Evolutionary conservation across 306 rosid genomes (phyloP), one percentile per base, ranked within the genome.

Genomic region (Malus fusca): DNA sequence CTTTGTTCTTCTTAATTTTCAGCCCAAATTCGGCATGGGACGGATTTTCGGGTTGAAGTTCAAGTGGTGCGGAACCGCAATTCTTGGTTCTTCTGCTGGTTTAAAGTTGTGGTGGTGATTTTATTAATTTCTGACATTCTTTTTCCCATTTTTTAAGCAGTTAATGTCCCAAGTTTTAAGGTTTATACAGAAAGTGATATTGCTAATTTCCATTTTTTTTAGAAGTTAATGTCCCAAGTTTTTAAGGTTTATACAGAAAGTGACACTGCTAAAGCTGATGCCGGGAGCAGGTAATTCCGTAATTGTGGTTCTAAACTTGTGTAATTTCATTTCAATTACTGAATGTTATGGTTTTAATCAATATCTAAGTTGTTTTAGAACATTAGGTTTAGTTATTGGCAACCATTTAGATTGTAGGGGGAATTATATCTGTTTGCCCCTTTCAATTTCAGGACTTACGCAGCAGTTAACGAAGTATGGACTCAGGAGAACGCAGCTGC

Each of bases 1-100:
- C 52, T 52, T 60, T 31, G 31, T 79, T 80, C 77, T 76, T 75
- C 25, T 71, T 56, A 65, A 68, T 71, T 42, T 79, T 26, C 73
- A 88, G 95, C 85, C 75, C 44, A 89, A 88, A 73, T 72, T 85
- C 52, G 75, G 81, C 64, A 56, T 78, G 21, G 87, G 63, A 6
- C 56, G 63, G 69, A 80, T 82, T 15, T 82, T 15, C 79, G 75
- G 74, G 78, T 71, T 15, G 74, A 40, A 85, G 81, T 55, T 76
- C 75, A 62, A 77, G 69, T 68, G 90, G 91, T 81, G 75, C 61
- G 6, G 42, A 25, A 60, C 13, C 10, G 8, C 66, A 2, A 62
- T 4, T 35, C 59, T 46, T 51, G 18, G 51, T 59, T 65, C 9
- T 12, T 71, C 51, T 56, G 46, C 17, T 68, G 63, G 31, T 37